phyloP scores from a whole-genome alignment of 2,329 filamentous ascomycete genomes.

The Xylaria sp. region DNA sequence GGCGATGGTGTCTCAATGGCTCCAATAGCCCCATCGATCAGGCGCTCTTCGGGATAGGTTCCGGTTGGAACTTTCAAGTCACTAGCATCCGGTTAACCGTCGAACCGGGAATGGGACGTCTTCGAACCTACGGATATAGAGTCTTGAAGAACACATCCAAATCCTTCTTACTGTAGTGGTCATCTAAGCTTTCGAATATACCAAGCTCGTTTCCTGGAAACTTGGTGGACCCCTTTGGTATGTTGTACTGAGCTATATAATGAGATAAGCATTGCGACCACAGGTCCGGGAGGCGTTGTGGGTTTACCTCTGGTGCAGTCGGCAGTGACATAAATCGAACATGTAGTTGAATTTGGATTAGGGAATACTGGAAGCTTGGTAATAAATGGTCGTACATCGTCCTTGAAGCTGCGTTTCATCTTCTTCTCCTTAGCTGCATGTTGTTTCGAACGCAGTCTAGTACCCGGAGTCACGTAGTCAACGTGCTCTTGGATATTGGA shows the following conservation, averaged over 20 bases:
- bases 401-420: constrained; percentile 26
- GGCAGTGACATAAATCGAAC: constrained; percentile 33
- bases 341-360: constrained; percentile 33
- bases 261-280: neutral
- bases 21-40: constrained; percentile 44
- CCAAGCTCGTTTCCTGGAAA: constrained; percentile 35
- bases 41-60: constrained; percentile 43
- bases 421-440: constrained; percentile 19
- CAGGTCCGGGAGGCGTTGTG: neutral
- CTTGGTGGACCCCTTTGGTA: constrained; percentile 30
- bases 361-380: constrained; percentile 29
- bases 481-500: constrained; percentile 34
- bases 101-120: neutral
- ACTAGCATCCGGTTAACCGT: constrained; percentile 8
- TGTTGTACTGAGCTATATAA: constrained; percentile 30
- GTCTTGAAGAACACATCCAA: constrained; percentile 42
- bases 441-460: constrained; percentile 25
- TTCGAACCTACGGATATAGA: constrained; percentile 36
- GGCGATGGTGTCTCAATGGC: constrained; percentile 31
- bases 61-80: constrained; percentile 38
- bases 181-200: constrained; percentile 45
- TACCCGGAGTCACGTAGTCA: constrained; percentile 37
- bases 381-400: constrained; percentile 27
- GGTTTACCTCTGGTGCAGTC: constrained; percentile 35
- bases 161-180: constrained; percentile 45